Base-by-base conservation (phyloP, 1,139 yeast species). In the Yamadazyma atlantica region DNA sequence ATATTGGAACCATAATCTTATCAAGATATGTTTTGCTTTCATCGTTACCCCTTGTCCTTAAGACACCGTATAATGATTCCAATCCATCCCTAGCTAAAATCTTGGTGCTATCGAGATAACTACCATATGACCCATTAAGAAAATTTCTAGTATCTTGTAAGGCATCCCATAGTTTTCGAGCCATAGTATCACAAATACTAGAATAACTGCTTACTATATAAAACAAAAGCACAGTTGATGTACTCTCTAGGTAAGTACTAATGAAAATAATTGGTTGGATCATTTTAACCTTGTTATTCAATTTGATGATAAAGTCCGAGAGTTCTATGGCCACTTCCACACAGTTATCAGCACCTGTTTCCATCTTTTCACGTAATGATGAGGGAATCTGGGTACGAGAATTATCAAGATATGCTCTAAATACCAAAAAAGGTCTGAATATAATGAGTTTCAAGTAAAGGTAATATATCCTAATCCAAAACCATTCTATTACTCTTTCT, bases 381-480 rank as follows among this genome's bases (percentile, higher is more conserved):
- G 34, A 30, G n/a, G 43, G 28, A 10, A 41, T 28, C 18, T 36
- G 33, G 2, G 43, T 27, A 9, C 32, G 24, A 19, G 36, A 21
- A 31, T 38, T 43, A 22, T 34, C 34, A 21, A 41, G 35, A 18
- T 43, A 38, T 10, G 35, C 45, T 18, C 38, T 39, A 22, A 43
- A 44, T 3, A 43, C 36, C 28, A 44, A 35, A 23, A 44, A 42
- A 14, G 48, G 48, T 8, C 48, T 16, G 34, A 36, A 44, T 3
- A 44, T 35, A 7, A 44, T 39, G 5, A 44, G 33, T 29, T 44
- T 43, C 10, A 39, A 25, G 17, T 44, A 44, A 4, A 44, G 36
- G 17, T 44, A 44, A 29, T 44, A 44, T 3, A 44, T 43, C 19
- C 48, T 27, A 10, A 44, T 44, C 48, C 48, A 44, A 26, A 43